phyloP scores from a whole-genome alignment of 2,329 filamentous ascomycete species.

The Stromatinia cepivora region DNA sequence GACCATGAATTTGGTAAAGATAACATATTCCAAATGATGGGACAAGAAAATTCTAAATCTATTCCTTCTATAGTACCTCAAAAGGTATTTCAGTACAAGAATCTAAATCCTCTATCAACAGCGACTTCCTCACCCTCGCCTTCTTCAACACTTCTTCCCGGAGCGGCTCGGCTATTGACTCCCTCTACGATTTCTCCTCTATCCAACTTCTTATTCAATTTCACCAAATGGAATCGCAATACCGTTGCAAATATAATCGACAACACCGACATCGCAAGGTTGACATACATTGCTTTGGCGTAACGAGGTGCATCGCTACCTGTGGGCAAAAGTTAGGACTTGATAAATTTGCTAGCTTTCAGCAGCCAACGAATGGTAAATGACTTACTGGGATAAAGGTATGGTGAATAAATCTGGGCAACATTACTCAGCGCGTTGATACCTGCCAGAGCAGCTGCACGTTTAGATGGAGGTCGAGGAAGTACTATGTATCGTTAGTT shows the following conservation, averaged over 20 bases:
- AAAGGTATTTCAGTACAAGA: background rate
- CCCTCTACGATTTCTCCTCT: slow-evolving; percentile 54
- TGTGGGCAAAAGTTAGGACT: background rate
- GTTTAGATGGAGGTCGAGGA: slow-evolving; percentile 31
- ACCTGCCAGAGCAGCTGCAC: slow-evolving; percentile 30
- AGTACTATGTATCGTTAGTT: slow-evolving; percentile 40
- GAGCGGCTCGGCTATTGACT: slow-evolving; percentile 27
- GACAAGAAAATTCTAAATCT: background rate
- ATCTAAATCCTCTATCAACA: slow-evolving; percentile 21
- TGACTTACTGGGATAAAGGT: slow-evolving; percentile 45
- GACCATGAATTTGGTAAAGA: background rate
- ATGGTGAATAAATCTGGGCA: slow-evolving; percentile 66
- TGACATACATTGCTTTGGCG: slow-evolving; percentile 61
- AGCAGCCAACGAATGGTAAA: no score
- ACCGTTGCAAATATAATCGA: slow-evolving; percentile 63
- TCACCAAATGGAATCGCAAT: slow-evolving; percentile 61
- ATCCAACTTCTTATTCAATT: slow-evolving; percentile 70
- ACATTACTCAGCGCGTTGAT: slow-evolving; percentile 49
- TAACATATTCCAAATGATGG: no score
- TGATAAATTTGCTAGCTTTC: background rate
- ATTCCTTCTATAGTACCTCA: background rate
- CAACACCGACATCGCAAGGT: slow-evolving; percentile 63
- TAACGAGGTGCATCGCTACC: slow-evolving; percentile 16
- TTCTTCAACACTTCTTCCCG: slow-evolving; percentile 5
- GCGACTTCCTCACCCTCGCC: slow-evolving; percentile 15